phyloP scores from a whole-genome alignment of 202 grass and related monocot genomes.

The Zoysia matrella region DNA sequence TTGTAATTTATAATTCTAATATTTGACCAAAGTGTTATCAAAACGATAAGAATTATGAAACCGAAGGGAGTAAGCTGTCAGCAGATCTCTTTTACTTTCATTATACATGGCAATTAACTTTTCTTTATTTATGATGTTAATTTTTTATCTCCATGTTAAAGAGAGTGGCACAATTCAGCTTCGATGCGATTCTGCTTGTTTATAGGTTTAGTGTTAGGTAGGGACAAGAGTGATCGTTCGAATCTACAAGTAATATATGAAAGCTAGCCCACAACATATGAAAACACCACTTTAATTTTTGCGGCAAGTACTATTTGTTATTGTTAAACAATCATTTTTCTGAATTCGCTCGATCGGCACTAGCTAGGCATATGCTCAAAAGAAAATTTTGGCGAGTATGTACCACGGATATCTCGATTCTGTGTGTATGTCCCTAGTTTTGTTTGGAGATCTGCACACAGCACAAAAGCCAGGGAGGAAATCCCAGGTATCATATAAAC shows the following conservation, averaged over 20 bases:
- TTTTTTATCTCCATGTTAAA: slow-evolving; percentile 1
- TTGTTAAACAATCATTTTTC: neutral
- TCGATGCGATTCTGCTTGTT: slow-evolving; percentile 24
- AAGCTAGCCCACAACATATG: neutral
- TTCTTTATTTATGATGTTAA: slow-evolving; percentile 42
- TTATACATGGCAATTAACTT: too few relatives aligned
- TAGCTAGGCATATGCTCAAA: neutral
- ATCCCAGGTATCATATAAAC: too few relatives aligned
- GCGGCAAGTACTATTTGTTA: neutral
- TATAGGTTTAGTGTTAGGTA: slow-evolving; percentile 38
- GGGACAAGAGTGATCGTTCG: neutral
- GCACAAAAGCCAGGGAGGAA: too few relatives aligned
- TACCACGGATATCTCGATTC: slow-evolving; percentile 7
- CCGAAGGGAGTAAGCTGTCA: too few relatives aligned
- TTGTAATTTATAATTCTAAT: too few relatives aligned
- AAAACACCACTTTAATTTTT: neutral
- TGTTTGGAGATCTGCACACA: neutral
- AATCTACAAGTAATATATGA: neutral
- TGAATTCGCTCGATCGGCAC: neutral
- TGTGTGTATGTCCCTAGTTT: neutral
- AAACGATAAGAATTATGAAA: too few relatives aligned
- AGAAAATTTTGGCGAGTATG: too few relatives aligned
- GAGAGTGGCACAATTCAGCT: neutral
- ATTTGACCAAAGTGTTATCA: too few relatives aligned
- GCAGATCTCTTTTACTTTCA: too few relatives aligned